These are phyloP conservation scores for Piloderma croceum DNA, from an alignment of 768 basidiomycete species.

Conservation along the genomic window DNA sequence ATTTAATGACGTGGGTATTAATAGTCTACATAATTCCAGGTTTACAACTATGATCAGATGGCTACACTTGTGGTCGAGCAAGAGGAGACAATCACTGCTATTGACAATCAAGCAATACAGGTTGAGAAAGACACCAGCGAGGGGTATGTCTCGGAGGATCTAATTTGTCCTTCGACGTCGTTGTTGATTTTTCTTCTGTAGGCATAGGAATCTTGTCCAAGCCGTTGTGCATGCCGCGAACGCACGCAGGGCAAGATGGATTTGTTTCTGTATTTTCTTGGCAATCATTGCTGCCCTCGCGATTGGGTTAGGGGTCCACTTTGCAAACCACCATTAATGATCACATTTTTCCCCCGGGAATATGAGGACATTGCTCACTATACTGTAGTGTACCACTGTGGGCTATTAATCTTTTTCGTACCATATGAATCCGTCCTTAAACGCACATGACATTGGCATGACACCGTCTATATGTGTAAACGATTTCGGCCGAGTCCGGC, in stretches of 20 bases:
- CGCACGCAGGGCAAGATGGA: slow-evolving; percentile 80
- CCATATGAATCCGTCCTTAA: no score
- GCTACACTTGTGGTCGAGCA: slow-evolving; percentile 73
- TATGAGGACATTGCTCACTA: no score
- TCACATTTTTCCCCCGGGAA: no score
- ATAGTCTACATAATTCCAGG: slow-evolving; percentile 1
- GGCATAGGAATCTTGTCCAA: slow-evolving; percentile 54
- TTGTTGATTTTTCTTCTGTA: slow-evolving; percentile 21
- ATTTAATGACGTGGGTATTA: slow-evolving; percentile 65
- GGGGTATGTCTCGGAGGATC: slow-evolving; percentile 44
- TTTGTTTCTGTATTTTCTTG: slow-evolving; percentile 67
- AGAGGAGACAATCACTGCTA: slow-evolving; percentile 60
- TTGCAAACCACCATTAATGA: no score
- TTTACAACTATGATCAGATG: slow-evolving; percentile 48
- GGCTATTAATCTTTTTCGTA: no score
- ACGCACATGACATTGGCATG: neutral
- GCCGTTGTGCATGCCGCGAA: slow-evolving; percentile 65
- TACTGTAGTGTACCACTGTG: no score
- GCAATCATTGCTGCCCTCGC: slow-evolving; percentile 52
- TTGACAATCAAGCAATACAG: slow-evolving; percentile 56
- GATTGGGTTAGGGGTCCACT: slow-evolving; percentile 49
- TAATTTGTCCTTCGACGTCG: slow-evolving; percentile 1
- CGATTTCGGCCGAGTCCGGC: no score
- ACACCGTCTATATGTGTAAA: no score
- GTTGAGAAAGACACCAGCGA: slow-evolving; percentile 66